These are phyloP conservation scores for Geotrichum fermentans DNA, from an alignment of 1,139 yeast genomes.

Conservation along the genomic window DNA sequence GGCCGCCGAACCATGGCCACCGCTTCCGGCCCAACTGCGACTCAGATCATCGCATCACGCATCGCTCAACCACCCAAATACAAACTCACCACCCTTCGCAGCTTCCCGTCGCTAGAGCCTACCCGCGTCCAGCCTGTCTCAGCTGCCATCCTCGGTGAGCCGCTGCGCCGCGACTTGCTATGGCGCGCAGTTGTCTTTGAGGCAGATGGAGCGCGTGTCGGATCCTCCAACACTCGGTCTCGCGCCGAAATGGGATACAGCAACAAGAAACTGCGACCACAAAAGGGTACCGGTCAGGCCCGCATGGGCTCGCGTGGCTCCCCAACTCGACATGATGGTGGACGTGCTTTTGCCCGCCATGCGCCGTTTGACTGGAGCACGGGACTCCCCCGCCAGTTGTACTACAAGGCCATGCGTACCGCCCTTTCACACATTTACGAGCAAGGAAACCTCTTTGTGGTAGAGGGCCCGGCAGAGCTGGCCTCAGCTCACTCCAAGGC, in stretches of 20 bases:
- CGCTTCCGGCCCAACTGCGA: not conserved
- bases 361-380: conserved; percentile 92
- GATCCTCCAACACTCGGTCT: conserved; percentile 79
- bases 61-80: conserved; percentile 57
- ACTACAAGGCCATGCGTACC: conserved; percentile 67
- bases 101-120: conserved; percentile 90
- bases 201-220: conserved; percentile 84
- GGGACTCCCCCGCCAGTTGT: conserved; percentile 68
- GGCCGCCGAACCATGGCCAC: conserved; percentile 7
- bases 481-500: conserved; percentile 47
- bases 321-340: conserved; percentile 86
- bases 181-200: conserved; percentile 95
- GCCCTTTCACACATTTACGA: conserved; percentile 81
- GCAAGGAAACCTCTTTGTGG: conserved; percentile 62
- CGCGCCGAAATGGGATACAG: conserved; percentile 86
- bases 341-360: conserved; percentile 77
- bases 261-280: conserved; percentile 75
- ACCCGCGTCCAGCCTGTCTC: conserved; percentile 71
- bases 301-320: conserved; percentile 95
- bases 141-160: conserved; percentile 58
- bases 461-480: conserved; percentile 60
- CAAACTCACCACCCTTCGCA: conserved; percentile 73
- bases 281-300: conserved; percentile 93
- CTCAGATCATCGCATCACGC: conserved; percentile 18
- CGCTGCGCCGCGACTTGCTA: conserved; percentile 81